Base-by-base conservation (phyloP, 179 eudicot genomes). In the Silene coronaria region DNA sequence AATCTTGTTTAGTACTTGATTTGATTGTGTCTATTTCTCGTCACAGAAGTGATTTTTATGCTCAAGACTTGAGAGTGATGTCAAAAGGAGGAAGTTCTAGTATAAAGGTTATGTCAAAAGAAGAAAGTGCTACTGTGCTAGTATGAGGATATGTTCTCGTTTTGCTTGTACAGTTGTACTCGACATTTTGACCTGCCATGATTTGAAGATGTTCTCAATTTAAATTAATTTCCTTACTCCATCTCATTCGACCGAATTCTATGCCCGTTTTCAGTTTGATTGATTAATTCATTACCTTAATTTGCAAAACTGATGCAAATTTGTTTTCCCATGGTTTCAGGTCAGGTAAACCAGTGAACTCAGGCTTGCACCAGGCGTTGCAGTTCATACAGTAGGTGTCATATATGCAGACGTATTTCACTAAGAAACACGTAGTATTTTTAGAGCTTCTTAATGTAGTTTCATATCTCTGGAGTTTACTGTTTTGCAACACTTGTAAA, bases 301-400 rank as follows among this genome's bases (percentile, higher is more conserved):
- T 27, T 19, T 57, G 65, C 65, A 32, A 17, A 32, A 28, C 30
- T 72, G 28, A 4, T 51, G 24, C 30, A 55, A 71, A 24, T 28
- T 7, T 19, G 16, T 64, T 32, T 77, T 28, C 23, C 5, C 19
- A 36, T 27, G 73, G 74, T 67, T 66, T 57, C 81, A 78, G 81
- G 81, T 72, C 22, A 76, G 38, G 27, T 67, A 30, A 65, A 16
- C 34, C 12, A 63, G 73, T 66, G 77, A 73, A 53, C 60, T n/a
- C 68, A 38, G 66, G 45, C 67, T 17, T 73, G 68, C 73, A 73
- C 48, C 53, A 46, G 53, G 46, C 28, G 28, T 45, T 55, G 60
- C 34, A 78, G 77, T 17, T 76, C 61, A 45, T 57, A 36, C 51
- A 9, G 63, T 32, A 55, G 17, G 64, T 57, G 46, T 55, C 42